These are phyloP conservation scores for Amanita subjunquillea DNA, from an alignment of 768 basidiomycete species.

Conservation along the genomic window DNA sequence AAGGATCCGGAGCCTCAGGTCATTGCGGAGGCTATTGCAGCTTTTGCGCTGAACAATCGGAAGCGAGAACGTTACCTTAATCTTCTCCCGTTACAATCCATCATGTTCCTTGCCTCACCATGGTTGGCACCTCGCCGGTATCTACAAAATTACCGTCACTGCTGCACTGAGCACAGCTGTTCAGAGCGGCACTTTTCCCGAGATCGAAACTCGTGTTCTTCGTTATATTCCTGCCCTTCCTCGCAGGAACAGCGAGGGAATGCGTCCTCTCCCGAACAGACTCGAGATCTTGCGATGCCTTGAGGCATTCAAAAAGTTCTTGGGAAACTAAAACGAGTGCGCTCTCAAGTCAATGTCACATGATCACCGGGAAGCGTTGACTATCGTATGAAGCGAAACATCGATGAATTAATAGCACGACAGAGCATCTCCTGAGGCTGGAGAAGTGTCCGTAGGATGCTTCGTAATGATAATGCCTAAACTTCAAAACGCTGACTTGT, in stretches of 20 bases:
- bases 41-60: slow-evolving; percentile 15
- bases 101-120: slow-evolving; percentile 12
- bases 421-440: no score
- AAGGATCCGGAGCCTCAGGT: slow-evolving; percentile 20
- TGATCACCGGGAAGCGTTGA: no score
- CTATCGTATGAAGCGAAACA: no score
- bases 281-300: slow-evolving; percentile 13
- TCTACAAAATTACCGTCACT: slow-evolving; percentile 17
- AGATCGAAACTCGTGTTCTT: slow-evolving; percentile 12
- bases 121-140: slow-evolving; percentile 13
- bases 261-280: slow-evolving; percentile 15
- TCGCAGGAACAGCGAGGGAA: slow-evolving; percentile 12
- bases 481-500: no score
- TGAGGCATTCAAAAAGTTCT: slow-evolving; percentile 12
- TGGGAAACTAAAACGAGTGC: slow-evolving; percentile 4
- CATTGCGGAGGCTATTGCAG: slow-evolving; percentile 19
- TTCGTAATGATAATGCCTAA: no score
- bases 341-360: no score
- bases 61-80: slow-evolving; percentile 11
- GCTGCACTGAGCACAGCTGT: slow-evolving; percentile 11
- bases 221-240: slow-evolving; percentile 13
- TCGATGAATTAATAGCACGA: no score
- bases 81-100: slow-evolving; percentile 9
- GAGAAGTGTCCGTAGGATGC: no score
- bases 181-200: slow-evolving; percentile 11